Base-by-base conservation (phyloP, 345 rosid genomes). In the Adansonia digitata region DNA sequence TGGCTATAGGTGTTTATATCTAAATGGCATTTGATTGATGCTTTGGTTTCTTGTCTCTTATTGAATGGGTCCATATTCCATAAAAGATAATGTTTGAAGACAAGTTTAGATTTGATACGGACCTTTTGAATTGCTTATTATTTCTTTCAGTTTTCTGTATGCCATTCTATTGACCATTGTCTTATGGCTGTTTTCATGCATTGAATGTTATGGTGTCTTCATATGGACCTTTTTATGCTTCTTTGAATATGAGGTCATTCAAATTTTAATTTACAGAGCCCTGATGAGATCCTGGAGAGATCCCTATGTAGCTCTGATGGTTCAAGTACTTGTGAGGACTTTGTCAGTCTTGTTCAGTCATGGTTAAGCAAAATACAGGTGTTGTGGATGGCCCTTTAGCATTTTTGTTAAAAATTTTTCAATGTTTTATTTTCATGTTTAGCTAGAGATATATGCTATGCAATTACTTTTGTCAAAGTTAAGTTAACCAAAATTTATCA, bases 331-430 rank as follows among this genome's bases (percentile, higher is more conserved):
- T 91, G 97, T 77, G 93, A 90, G 84, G 98, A 95, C 82, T 93
- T 95, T 77, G 93, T 95, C 69, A 66, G 76, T 78, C 83, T 87
- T 73, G 99, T 84, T 59, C 98, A 90, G 84, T 76, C 85, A 59
- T 91, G 98, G 93, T 72, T 91, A 76, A 83, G 75, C 75, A 95
- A 90, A 84, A 87, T 91, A 71, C 86, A 93, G 98, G 99, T 93
- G 43, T 74, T 77, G 40, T 69, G 18, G 24, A 66, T 66, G 17
- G 37, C 39, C 73, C 26, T 78, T 35, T 66, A 20, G n/a, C 26
- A 13, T 12, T 65, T 69, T 40, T 57, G 43, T 45, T n/a, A n/a
- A 35, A 17, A 63, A 14, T 5, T 26, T 13, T 26, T 22, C 11
- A 29, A 24, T 57, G 12, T 3, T 7, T 13, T 7, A 3, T 73